Evolutionary conservation across 2,329 filamentous ascomycete species (phyloP).

Genomic region (Ceratocystis albifundus): DNA sequence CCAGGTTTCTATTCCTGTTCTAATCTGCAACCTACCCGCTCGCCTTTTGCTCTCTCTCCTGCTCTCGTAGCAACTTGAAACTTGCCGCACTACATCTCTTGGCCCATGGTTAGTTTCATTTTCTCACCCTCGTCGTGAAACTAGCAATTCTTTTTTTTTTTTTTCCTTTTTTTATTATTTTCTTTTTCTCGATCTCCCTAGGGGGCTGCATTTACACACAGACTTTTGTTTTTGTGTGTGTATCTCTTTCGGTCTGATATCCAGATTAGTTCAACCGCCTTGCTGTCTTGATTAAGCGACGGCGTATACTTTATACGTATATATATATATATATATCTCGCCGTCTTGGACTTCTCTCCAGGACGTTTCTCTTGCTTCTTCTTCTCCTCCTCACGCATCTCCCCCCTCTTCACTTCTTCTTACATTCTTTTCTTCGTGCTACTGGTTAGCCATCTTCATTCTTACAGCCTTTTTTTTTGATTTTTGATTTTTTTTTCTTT

Average conservation of each 20-base stretch:
- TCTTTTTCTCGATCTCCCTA: neutral
- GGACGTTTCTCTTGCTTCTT: neutral
- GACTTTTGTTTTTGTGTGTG: conserved; percentile 1
- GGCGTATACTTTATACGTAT: neutral
- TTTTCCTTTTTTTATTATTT: neutral
- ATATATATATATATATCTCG: conserved; percentile 15
- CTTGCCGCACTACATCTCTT: neutral
- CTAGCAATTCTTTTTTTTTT: neutral
- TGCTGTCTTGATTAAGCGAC: neutral
- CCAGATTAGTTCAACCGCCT: neutral
- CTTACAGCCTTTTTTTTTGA: neutral
- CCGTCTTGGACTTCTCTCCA: neutral
- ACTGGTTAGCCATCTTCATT: conserved; percentile 9
- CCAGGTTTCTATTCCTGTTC: neutral
- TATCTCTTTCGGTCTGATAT: neutral
- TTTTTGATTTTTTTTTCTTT: neutral
- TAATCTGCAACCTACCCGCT: neutral
- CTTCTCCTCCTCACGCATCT: conserved; percentile 9
- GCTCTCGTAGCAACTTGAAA: neutral
- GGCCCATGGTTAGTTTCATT: neutral
- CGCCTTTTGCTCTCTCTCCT: neutral
- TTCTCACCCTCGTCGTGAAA: conserved; percentile 1
- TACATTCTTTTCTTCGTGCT: conserved; percentile 4
- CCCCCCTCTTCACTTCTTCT: conserved; percentile 11
- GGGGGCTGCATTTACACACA: neutral